Percentiles rank a stretch among this genome's conserved stretches.
Evolutionary conservation across 1,139 yeast species (phyloP).

Genomic region (Nakaseomyces nivariensis): DNA sequence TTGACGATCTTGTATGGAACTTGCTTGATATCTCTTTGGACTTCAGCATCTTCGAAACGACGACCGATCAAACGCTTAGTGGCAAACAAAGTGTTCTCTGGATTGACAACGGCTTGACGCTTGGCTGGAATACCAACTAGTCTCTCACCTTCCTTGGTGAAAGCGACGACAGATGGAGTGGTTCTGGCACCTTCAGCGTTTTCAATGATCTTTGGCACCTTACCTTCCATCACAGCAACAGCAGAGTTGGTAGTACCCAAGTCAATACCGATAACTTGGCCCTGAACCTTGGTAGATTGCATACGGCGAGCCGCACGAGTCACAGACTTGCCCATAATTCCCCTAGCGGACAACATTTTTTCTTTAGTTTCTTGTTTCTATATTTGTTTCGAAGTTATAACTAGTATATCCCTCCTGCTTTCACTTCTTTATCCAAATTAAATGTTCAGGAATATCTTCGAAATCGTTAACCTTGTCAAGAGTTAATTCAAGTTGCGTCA

Average conservation of each 20-base stretch:
- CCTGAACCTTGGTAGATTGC: constrained; percentile 42
- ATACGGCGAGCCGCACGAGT: constrained; percentile 19
- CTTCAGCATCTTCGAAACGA: constrained; percentile 91
- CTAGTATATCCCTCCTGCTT: too few species aligned
- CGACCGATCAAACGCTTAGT: constrained; percentile 98
- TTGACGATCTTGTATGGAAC: constrained; percentile 96
- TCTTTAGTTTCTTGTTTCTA: background rate
- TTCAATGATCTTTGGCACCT: constrained; percentile 90
- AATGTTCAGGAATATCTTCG: too few species aligned
- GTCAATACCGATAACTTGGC: constrained; percentile 91
- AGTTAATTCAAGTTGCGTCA: too few species aligned
- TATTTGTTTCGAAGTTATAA: too few species aligned
- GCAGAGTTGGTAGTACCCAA: constrained; percentile 99
- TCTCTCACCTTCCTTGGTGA: constrained; percentile 93
- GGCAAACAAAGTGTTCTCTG: constrained; percentile 94
- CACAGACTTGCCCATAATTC: constrained; percentile 1
- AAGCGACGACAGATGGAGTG: constrained; percentile 97
- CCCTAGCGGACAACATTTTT: constrained; percentile 4
- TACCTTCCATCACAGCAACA: constrained; percentile 97
- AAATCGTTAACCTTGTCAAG: too few species aligned
- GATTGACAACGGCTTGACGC: constrained; percentile 98
- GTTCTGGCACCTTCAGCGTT: constrained; percentile 99
- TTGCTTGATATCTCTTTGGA: constrained; percentile 91
- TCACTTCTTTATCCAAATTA: too few species aligned
- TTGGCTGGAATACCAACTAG: constrained; percentile 97